These are phyloP conservation scores for Penicillium sp. DNA, from an alignment of 2,329 filamentous ascomycete species.

Conservation along the genomic window DNA sequence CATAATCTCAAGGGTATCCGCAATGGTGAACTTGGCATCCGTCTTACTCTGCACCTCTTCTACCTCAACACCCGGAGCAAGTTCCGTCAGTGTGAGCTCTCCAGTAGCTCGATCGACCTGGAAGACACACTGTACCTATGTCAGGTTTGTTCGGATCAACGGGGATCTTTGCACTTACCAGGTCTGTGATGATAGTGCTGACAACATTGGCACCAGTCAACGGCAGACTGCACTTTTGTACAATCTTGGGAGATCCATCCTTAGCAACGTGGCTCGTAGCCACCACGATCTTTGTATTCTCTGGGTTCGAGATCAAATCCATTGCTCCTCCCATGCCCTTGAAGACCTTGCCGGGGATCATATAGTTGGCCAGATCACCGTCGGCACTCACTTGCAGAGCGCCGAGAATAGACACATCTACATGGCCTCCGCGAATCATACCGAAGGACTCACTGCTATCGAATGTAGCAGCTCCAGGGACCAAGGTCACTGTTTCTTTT, in stretches of 20 bases:
- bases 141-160: not conserved
- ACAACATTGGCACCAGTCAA: slow-evolving; percentile 66
- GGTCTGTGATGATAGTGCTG: slow-evolving; percentile 69
- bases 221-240: slow-evolving; percentile 62
- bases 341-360: slow-evolving; percentile 81
- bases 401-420: slow-evolving; percentile 80
- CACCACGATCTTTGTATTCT: slow-evolving; percentile 69
- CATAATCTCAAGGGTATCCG: slow-evolving; percentile 56
- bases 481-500: slow-evolving; percentile 80
- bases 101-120: slow-evolving; percentile 66
- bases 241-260: slow-evolving; percentile 65
- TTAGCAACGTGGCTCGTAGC: slow-evolving; percentile 69
- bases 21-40: slow-evolving; percentile 64
- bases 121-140: slow-evolving; percentile 61
- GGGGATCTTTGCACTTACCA: slow-evolving; percentile 51
- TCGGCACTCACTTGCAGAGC: slow-evolving; percentile 75
- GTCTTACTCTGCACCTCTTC: slow-evolving; percentile 70
- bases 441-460: slow-evolving; percentile 78
- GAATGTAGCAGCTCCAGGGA: slow-evolving; percentile 73
- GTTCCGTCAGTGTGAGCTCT: slow-evolving; percentile 56
- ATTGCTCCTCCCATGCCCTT: slow-evolving; percentile 84
- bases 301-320: slow-evolving; percentile 69
- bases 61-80: slow-evolving; percentile 65
- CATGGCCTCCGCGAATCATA: slow-evolving; percentile 82
- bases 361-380: slow-evolving; percentile 83